These are phyloP conservation scores for Entrophospora sp. DNA, from an alignment of 192 early-diverging fungal genomes.

Conservation along the genomic window DNA sequence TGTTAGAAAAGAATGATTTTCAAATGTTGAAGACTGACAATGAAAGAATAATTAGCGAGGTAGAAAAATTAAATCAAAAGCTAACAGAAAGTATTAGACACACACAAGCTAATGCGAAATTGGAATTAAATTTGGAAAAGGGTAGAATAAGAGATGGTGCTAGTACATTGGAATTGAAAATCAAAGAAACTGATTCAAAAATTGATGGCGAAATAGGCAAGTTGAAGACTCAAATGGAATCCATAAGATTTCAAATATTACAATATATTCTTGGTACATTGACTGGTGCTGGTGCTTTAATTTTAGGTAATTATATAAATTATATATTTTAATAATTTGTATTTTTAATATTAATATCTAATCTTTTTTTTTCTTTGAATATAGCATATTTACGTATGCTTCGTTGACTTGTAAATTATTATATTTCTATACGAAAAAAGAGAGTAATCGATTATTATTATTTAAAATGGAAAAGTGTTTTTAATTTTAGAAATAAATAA, in stretches of 20 bases:
- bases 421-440: background rate
- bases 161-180: conserved; percentile 70
- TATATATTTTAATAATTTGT: background rate
- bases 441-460: no score
- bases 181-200: conserved; percentile 76
- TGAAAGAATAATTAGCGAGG: conserved; percentile 65
- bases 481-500: background rate
- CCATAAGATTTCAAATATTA: conserved; percentile 74
- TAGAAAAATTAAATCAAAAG: conserved; percentile 76
- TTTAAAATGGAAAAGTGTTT: background rate
- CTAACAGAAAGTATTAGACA: conserved; percentile 75
- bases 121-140: conserved; percentile 88
- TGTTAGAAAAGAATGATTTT: conserved; percentile 88
- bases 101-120: conserved; percentile 72
- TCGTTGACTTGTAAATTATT: conserved; percentile 24
- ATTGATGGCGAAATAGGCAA: conserved; percentile 84
- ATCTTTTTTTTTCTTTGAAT: background rate
- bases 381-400: conserved; percentile 53
- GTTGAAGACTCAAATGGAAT: conserved; percentile 78
- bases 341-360: background rate
- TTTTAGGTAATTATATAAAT: conserved; percentile 42
- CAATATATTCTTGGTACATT: conserved; percentile 80
- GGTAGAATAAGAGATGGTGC: conserved; percentile 80
- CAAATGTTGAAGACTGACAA: conserved; percentile 73
- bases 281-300: conserved; percentile 73